Base-by-base conservation (phyloP, 1,284 basidiomycete genomes). In the Sporisorium scitamineum region DNA sequence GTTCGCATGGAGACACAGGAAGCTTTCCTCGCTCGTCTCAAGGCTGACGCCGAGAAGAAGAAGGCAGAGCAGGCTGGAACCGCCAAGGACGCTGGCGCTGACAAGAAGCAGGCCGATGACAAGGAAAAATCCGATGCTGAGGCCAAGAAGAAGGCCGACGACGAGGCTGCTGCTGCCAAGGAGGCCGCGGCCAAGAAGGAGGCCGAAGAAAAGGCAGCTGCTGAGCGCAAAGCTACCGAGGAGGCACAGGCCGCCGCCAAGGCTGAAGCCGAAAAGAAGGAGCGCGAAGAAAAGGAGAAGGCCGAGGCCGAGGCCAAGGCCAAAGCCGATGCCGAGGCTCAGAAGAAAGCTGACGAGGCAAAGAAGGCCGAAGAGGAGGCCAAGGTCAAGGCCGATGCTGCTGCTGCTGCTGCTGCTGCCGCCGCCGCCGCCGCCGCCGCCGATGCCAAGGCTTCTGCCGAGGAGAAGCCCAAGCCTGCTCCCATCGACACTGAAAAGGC, bases 21-120 rank as follows among this genome's bases (percentile, higher is more conserved):
- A 11, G 79, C 75, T 24, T 84, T 84, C 70, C 61, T 81, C 61
- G 71, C 78, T 20, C 72, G 74, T 31, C 78, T 84, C 59, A 76
- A 75, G 34, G 79, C 77, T 8, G 80, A 78, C 31, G 79, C 76
- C 26, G 73, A 64, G 39, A 76, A 74, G 61, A 76, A 78, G 66
- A 79, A 78, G 69, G 81, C 72, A 39, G 67, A 62, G 34, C 70
- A 63, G 24, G 74, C 73, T n/a, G 60, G 52, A 24, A 45, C 20
- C 20, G 61, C 53, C 50, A 75, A 78, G 67, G 71, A 70, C 29
- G 54, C 68, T 44, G 78, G 59, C 16, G 61, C 53, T 18, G 60
- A 69, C 26, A 66, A 72, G 60, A 68, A 70, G 54, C 61, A 59
- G 45, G 65, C 66, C 8, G 62, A 76, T 42, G 68, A 73, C 60